These are phyloP conservation scores for Dentipellis sp. DNA, from an alignment of 768 basidiomycete genomes.

Conservation along the genomic window DNA sequence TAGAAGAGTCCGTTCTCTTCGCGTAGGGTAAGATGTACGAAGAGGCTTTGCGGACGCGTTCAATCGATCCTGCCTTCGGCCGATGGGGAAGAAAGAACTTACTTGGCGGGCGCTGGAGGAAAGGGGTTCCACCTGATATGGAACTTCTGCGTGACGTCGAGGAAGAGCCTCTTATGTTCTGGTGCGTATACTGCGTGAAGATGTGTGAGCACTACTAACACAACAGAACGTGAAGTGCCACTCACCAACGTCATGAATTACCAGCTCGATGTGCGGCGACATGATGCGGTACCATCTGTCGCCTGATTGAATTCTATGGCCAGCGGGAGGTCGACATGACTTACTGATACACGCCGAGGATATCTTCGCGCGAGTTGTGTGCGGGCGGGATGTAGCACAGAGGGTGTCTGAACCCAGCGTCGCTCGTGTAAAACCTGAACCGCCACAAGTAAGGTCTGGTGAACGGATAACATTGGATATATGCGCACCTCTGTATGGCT, in stretches of 20 bases:
- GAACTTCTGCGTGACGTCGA: constrained; percentile 49
- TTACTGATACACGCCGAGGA: constrained; percentile 52
- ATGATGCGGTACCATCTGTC: constrained; percentile 55
- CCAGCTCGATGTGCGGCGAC: constrained; percentile 38
- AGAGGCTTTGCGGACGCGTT: constrained; percentile 24
- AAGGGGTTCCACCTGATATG: constrained; percentile 40
- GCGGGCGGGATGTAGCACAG: constrained; percentile 38
- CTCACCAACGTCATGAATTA: constrained; percentile 29
- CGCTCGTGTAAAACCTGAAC: constrained; percentile 39
- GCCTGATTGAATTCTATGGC: not conserved
- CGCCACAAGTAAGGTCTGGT: not conserved
- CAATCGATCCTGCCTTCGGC: not conserved
- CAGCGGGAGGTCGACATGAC: constrained; percentile 8
- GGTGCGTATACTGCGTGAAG: constrained; percentile 37
- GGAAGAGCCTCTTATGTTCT: constrained; percentile 28
- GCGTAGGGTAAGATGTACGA: constrained; percentile 42
- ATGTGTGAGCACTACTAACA: too few relatives aligned
- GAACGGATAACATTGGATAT: too few relatives aligned
- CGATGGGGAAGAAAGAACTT: constrained; percentile 7
- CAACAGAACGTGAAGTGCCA: constrained; percentile 12
- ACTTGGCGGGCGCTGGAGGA: constrained; percentile 38
- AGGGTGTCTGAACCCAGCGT: constrained; percentile 53
- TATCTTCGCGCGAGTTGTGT: constrained; percentile 42
- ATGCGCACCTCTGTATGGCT: not conserved
- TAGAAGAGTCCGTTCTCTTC: constrained; percentile 31